A percentile compares a stretch with the other conserved stretches of the same genome.
Conservation (phyloP, 129 eudicot species). For the Flaveria trinervia region DNA sequence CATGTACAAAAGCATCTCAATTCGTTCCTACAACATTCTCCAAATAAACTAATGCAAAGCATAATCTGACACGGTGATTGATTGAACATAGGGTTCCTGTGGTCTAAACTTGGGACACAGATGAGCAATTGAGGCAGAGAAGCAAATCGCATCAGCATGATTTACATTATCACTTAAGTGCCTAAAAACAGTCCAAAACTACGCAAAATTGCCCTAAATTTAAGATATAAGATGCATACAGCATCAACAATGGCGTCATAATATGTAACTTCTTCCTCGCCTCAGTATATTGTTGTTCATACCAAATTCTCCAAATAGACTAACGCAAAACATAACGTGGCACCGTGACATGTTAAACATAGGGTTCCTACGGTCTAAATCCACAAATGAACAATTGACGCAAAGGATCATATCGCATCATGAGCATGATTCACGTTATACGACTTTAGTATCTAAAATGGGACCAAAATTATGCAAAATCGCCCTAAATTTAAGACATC, state of each 20-base stretch:
- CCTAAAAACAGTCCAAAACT: neutral
- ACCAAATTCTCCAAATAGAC: no score
- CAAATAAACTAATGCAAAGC: neutral
- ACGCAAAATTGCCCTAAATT: slow-evolving; percentile 1
- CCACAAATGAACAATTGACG: neutral
- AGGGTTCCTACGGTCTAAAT: no score
- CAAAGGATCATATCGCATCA: neutral
- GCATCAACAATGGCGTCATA: slow-evolving; percentile 71
- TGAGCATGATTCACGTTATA: neutral
- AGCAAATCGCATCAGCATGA: neutral
- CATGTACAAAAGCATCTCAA: neutral
- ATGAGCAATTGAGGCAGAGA: neutral
- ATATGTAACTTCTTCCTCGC: slow-evolving; percentile 39
- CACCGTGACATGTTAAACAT: no score
- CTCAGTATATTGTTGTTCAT: slow-evolving; percentile 16
- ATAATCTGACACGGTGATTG: no score
- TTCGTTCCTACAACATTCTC: neutral
- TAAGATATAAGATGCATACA: slow-evolving; percentile 37
- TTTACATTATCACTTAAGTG: neutral
- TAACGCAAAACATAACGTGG: no score
- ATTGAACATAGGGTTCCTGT: no score
- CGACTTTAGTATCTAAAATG: neutral
- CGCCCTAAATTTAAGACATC: slow-evolving; percentile 19
- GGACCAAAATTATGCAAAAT: neutral
- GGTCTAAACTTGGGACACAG: neutral